A percentile compares a stretch with the other conserved stretches of the same genome.
Evolutionary conservation across 257 asterid genomes (phyloP).

Genomic region (Lycium ferocissimum): DNA sequence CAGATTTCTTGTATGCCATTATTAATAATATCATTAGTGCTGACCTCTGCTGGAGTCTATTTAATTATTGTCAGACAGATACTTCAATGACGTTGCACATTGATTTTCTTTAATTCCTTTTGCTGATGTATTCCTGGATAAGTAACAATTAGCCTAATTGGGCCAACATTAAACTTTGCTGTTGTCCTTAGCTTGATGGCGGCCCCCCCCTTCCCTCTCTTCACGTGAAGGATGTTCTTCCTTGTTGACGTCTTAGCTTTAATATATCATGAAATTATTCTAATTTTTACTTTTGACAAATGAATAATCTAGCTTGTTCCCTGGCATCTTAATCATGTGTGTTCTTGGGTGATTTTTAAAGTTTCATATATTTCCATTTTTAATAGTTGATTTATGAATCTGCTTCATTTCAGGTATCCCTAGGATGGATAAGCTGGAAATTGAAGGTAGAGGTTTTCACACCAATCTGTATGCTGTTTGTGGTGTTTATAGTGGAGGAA

Average conservation of each 20-base stretch:
- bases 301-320: neutral
- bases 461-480: conserved; percentile 90
- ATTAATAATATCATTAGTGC: neutral
- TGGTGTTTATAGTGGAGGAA: conserved; percentile 91
- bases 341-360: neutral
- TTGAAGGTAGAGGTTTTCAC: conserved; percentile 99
- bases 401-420: conserved; percentile 72
- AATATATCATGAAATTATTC: neutral
- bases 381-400: conserved; percentile 17
- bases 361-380: neutral
- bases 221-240: neutral
- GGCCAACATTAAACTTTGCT: neutral
- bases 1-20: neutral
- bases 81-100: neutral
- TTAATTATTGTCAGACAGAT: neutral
- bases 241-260: conserved; percentile 5
- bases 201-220: neutral
- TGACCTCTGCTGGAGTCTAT: neutral
- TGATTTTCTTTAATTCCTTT: neutral
- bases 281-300: conserved; percentile 10
- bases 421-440: conserved; percentile 86
- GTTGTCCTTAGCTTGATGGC: neutral
- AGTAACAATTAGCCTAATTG: neutral
- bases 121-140: neutral
- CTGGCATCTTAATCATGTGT: neutral